Evolutionary conservation across 2,329 filamentous ascomycete genomes (phyloP).

Genomic region (Paracamarosporium sp.): DNA sequence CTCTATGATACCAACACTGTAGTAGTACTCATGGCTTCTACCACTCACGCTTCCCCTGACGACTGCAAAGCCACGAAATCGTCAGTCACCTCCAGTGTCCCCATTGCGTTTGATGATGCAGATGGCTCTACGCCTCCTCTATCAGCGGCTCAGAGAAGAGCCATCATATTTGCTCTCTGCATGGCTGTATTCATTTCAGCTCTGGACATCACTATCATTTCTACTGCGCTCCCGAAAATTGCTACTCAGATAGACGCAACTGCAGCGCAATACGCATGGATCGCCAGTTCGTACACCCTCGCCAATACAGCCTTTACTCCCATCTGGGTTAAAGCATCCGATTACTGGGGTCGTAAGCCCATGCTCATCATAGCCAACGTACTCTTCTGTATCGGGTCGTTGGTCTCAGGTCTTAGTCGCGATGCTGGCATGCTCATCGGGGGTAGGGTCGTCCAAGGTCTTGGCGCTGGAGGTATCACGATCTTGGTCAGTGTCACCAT

Average conservation of each 20-base stretch:
- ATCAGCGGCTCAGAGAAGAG: too few species aligned
- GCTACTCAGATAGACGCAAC: conserved; percentile 66
- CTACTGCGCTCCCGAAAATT: conserved; percentile 58
- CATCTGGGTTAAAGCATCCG: conserved; percentile 66
- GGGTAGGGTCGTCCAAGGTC: conserved; percentile 58
- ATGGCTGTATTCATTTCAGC: conserved; percentile 32
- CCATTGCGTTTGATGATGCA: too few species aligned
- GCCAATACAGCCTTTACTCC: conserved; percentile 68
- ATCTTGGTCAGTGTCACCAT: conserved; percentile 39
- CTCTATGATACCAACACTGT: too few species aligned
- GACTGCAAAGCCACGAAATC: too few species aligned
- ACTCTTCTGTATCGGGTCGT: conserved; percentile 46
- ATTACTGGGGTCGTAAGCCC: conserved; percentile 62
- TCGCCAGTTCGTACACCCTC: conserved; percentile 73
- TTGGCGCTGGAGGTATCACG: conserved; percentile 37
- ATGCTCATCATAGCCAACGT: conserved; percentile 52
- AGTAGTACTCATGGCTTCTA: too few species aligned
- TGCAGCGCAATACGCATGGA: conserved; percentile 74
- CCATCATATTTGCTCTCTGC: too few species aligned
- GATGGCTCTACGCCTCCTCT: too few species aligned
- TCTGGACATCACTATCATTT: conserved; percentile 14
- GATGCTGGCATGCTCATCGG: conserved; percentile 59
- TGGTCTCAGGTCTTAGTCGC: conserved; percentile 53
- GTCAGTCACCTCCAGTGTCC: too few species aligned
- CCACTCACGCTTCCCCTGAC: too few species aligned